phyloP scores from a whole-genome alignment of 768 basidiomycete species.

The Boletus sp. region DNA sequence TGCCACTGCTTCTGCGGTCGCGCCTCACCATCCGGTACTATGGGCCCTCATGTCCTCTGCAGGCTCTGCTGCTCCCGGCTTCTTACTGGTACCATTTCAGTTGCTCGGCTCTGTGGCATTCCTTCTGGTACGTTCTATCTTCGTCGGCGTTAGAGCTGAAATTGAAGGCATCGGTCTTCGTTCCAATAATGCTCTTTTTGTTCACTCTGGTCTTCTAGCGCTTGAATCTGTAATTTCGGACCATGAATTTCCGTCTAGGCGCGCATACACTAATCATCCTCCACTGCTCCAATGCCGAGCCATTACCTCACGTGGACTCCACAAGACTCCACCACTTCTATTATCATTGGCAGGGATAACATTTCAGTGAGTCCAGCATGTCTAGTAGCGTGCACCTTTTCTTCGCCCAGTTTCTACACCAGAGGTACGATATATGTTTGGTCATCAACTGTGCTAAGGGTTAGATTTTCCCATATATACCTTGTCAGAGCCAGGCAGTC shows the following conservation, averaged over 20 bases:
- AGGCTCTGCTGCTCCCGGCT: not conserved
- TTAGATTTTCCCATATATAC: too few relatives aligned
- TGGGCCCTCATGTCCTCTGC: too few relatives aligned
- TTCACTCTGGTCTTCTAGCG: not conserved
- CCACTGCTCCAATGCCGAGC: not conserved
- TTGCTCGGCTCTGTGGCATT: not conserved
- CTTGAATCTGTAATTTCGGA: not conserved
- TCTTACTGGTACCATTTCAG: not conserved
- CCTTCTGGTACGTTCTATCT: not conserved
- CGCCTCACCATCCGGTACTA: not conserved
- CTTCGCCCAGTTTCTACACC: too few relatives aligned
- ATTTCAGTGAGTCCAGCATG: too few relatives aligned
- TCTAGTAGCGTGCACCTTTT: too few relatives aligned
- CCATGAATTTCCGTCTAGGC: not conserved
- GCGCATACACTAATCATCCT: not conserved
- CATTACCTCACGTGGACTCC: too few relatives aligned
- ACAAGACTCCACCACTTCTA: too few relatives aligned
- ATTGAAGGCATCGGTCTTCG: not conserved
- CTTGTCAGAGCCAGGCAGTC: too few relatives aligned
- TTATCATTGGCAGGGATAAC: too few relatives aligned
- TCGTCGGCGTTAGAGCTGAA: slow-evolving; percentile 5
- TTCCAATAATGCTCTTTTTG: not conserved
- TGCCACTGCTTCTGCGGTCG: too few relatives aligned
- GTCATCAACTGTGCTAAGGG: too few relatives aligned
- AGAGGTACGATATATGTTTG: too few relatives aligned